phyloP scores from a whole-genome alignment of 1,284 basidiomycete genomes.

The Trichosporon sp. region DNA sequence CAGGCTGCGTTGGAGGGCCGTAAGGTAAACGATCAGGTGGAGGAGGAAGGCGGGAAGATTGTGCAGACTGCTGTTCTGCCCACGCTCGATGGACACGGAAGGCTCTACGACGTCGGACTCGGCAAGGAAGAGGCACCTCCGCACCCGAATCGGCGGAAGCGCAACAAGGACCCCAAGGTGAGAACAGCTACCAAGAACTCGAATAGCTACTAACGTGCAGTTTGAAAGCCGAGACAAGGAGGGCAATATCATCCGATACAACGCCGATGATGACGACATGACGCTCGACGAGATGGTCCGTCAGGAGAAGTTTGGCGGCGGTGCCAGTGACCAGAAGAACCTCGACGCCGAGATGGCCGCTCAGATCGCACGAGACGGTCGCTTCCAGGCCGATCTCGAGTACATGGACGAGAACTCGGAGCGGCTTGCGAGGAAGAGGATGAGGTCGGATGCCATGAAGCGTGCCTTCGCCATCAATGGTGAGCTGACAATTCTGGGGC shows the following conservation, averaged over 20 bases:
- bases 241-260: constrained; percentile 72
- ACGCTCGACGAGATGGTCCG: constrained; percentile 87
- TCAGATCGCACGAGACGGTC: constrained; percentile 78
- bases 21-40: constrained; percentile 11
- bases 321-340: constrained; percentile 82
- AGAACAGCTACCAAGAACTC: constrained; percentile 15
- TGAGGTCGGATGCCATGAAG: constrained; percentile 93
- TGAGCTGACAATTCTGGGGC: constrained; percentile 41
- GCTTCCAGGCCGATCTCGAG: constrained; percentile 81
- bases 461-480: constrained; percentile 94
- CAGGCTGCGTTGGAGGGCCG: neutral
- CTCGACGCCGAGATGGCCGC: constrained; percentile 83
- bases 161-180: constrained; percentile 68
- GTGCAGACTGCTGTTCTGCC: constrained; percentile 74
- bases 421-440: constrained; percentile 81
- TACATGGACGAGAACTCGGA: constrained; percentile 97
- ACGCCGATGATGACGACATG: constrained; percentile 80
- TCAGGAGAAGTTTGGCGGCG: constrained; percentile 84
- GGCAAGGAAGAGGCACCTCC: constrained; percentile 47
- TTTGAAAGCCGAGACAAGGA: constrained; percentile 88
- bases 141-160: constrained; percentile 57
- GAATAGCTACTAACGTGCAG: constrained; percentile 43
- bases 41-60: constrained; percentile 17
- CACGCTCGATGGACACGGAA: constrained; percentile 77
- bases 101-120: constrained; percentile 85